Base-by-base conservation (phyloP, 2,329 filamentous ascomycete species). In the Talaromyces atroroseus region DNA sequence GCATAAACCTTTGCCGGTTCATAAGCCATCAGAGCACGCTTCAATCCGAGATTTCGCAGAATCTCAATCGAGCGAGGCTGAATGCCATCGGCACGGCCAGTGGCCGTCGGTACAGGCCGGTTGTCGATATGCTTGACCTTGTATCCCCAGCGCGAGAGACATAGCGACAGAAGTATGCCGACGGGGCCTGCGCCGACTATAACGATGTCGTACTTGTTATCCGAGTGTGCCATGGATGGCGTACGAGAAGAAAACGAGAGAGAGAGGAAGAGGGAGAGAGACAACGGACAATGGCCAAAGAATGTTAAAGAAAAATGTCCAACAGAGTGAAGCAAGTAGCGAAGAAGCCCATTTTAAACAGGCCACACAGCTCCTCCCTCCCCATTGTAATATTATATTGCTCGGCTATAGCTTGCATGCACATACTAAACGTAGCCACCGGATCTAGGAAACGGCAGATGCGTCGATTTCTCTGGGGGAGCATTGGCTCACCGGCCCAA, bases 51-150 rank as follows among this genome's bases (percentile, higher is more conserved):
- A 68, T 95, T 96, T 52, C 88, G 85, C 49, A 96, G 79, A 16
- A 96, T 82, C 65, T 96, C 91, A 23, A 95, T 79, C 0, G 91
- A 95, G 40, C 92, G 86, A 38, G 91, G 91, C 75, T 96, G 91
- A 57, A 96, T 95, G 60, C 90, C 91, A 73, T 96, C 91, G 56
- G 91, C 92, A 61, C 91, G 88, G 53, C 91, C 91, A 20, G 90
- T 95, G 2, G 84, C 77, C 12, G 91, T 96, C 16, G 91, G 91
- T 66, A 92, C 88, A 2, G 90, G 80, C 58, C 91, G 82, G 74
- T 95, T 95, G 75, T 96, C 92, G 68, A 96, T 90, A 74, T 96
- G 90, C 78, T 92, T 95, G 73, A 96, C 90, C 71, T 85, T 90
- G 79, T 96, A 96, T 20, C 92, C 92, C 90, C 91, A 96, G 76